These are phyloP conservation scores for Neostapfia colusana DNA, from an alignment of 176 grass and related monocot genomes.

Conservation along the genomic window DNA sequence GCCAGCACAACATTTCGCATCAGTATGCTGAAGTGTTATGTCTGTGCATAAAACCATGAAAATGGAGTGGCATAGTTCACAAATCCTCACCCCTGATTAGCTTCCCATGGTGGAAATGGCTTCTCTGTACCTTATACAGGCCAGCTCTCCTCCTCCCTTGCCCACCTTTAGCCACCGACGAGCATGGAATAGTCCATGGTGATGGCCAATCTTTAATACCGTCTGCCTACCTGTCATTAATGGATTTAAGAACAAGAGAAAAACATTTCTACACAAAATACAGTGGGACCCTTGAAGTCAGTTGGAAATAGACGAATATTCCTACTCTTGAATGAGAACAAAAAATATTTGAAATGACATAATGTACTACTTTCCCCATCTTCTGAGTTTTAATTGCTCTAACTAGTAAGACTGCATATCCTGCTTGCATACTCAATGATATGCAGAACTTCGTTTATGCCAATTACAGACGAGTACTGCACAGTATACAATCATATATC, in stretches of 20 bases:
- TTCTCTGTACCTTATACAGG: background rate
- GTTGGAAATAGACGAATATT: conserved; percentile 17
- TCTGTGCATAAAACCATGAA: conserved; percentile 5
- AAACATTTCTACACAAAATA: conserved; percentile 7
- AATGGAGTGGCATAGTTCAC: conserved; percentile 1
- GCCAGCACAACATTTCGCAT: background rate
- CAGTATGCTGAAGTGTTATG: conserved; percentile 12
- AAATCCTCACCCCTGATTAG: background rate
- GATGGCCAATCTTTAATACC: conserved; percentile 24
- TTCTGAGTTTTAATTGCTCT: background rate
- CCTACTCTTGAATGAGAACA: background rate
- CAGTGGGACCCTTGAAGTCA: background rate
- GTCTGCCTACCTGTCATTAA: conserved; percentile 26
- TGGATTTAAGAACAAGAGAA: conserved; percentile 14
- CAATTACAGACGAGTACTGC: background rate
- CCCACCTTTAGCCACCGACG: background rate
- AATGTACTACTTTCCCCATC: background rate
- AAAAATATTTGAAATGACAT: background rate
- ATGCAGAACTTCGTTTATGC: conserved; percentile 5
- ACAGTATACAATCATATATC: conserved; percentile 8
- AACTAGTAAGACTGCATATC: background rate
- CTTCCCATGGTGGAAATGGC: background rate
- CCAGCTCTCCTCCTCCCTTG: background rate
- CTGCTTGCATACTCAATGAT: background rate
- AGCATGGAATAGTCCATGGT: background rate